A percentile compares a stretch with the other conserved stretches of the same genome.
Evolutionary conservation across 495 filamentous ascomycete species (phyloP).

Genomic region (Penicillium waksmanii): DNA sequence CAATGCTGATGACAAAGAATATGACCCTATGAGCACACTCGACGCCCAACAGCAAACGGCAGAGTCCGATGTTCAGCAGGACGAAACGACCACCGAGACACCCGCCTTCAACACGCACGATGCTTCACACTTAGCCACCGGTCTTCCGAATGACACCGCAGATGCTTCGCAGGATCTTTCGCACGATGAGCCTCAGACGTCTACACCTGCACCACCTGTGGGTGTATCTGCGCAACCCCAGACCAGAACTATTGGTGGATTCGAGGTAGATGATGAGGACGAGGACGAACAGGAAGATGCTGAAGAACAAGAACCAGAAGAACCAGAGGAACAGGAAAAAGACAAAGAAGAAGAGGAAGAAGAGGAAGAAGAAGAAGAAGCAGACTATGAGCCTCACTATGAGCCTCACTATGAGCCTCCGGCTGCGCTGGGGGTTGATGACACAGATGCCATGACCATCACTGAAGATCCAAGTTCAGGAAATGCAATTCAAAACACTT

Average conservation of each 20-base stretch:
- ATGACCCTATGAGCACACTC: constrained; percentile 56
- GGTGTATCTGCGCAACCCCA: constrained; percentile 49
- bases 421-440: constrained; percentile 52
- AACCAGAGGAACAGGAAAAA: not conserved
- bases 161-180: constrained; percentile 42
- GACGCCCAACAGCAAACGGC: constrained; percentile 46
- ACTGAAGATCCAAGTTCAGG: constrained; percentile 57
- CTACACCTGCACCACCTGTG: constrained; percentile 41
- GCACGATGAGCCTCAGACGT: constrained; percentile 42
- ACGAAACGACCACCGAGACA: constrained; percentile 6
- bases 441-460: constrained; percentile 50
- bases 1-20: constrained; percentile 58
- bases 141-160: constrained; percentile 29
- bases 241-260: constrained; percentile 75
- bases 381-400: not conserved
- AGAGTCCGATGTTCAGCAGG: constrained; percentile 31
- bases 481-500: constrained; percentile 61
- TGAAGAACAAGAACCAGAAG: constrained; percentile 37
- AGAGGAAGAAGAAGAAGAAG: not conserved
- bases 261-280: constrained; percentile 77
- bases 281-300: constrained; percentile 51
- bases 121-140: constrained; percentile 35
- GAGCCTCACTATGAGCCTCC: constrained; percentile 56
- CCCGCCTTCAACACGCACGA: constrained; percentile 21
- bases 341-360: not conserved